Percentiles rank a stretch among this genome's conserved stretches.
These are phyloP conservation scores for Diospyros kaki DNA, from an alignment of 148 eudicot genomes.

Conservation along the genomic window DNA sequence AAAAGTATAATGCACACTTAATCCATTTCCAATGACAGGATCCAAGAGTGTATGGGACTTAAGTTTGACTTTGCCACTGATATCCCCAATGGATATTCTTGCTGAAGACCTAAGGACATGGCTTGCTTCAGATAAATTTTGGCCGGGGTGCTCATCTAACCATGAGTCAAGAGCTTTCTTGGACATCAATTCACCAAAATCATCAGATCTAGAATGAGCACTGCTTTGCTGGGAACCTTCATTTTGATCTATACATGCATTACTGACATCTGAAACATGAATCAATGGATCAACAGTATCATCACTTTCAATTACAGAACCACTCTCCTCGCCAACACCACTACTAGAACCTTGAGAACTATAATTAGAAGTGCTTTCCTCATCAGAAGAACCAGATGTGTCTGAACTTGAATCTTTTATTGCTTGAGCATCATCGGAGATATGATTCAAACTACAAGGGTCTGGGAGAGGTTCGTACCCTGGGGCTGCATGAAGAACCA, in stretches of 20 bases:
- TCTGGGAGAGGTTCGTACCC: slow-evolving; percentile 96
- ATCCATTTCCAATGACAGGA: slow-evolving; percentile 72
- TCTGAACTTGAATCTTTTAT: slow-evolving; percentile 36
- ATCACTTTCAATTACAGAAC: slow-evolving; percentile 36
- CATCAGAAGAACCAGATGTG: slow-evolving; percentile 62
- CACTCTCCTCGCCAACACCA: slow-evolving; percentile 36
- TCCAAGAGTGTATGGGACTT: slow-evolving; percentile 67
- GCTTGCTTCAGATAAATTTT: slow-evolving; percentile 35
- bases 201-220: slow-evolving; percentile 33
- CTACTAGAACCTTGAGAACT: slow-evolving; percentile 56
- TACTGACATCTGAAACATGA: slow-evolving; percentile 62
- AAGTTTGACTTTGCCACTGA: slow-evolving; percentile 62
- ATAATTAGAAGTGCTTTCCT: slow-evolving; percentile 53
- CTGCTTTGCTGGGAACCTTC: slow-evolving; percentile 24
- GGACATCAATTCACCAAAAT: slow-evolving; percentile 63
- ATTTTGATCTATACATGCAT: slow-evolving; percentile 24
- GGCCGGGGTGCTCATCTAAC: slow-evolving; percentile 65
- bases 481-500: slow-evolving; percentile 97
- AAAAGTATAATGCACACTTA: slow-evolving; percentile 71
- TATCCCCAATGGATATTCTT: slow-evolving; percentile 65
- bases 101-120: slow-evolving; percentile 46
- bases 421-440: slow-evolving; percentile 24
- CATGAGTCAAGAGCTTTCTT: slow-evolving; percentile 79
- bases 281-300: slow-evolving; percentile 46
- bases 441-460: slow-evolving; percentile 60